phyloP scores from a whole-genome alignment of 352 stramenopile genomes.

The Phytophthora litchii region DNA sequence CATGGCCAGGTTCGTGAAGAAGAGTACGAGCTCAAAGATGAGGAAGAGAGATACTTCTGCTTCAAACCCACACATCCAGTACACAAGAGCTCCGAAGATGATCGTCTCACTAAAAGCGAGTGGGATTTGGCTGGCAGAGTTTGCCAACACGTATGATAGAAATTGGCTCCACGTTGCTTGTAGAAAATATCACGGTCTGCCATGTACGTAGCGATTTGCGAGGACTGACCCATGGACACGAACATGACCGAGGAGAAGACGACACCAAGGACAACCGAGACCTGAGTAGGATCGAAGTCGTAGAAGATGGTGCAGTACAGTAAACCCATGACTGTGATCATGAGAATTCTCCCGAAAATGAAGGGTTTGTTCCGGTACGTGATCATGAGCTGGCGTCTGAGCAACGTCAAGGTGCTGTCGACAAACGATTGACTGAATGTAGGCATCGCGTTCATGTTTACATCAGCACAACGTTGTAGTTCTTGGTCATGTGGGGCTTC shows the following conservation, averaged over 20 bases:
- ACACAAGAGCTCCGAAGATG: constrained; percentile 69
- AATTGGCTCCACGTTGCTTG: constrained; percentile 76
- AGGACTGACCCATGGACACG: constrained; percentile 56
- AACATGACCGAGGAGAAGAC: constrained; percentile 78
- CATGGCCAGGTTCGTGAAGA: constrained; percentile 36
- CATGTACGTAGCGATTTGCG: constrained; percentile 72
- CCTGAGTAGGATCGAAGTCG: constrained; percentile 29
- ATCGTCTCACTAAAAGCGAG: constrained; percentile 49
- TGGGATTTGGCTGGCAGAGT: constrained; percentile 25
- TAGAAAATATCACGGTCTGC: constrained; percentile 70
- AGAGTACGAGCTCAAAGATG: constrained; percentile 38
- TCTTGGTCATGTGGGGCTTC: constrained; percentile 11
- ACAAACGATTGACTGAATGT: constrained; percentile 36
- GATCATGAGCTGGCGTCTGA: constrained; percentile 57
- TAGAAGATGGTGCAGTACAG: constrained; percentile 39
- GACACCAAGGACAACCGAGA: constrained; percentile 51
- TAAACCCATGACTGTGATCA: constrained; percentile 33
- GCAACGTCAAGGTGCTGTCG: constrained; percentile 26
- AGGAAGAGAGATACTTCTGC: constrained; percentile 24
- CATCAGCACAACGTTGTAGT: constrained; percentile 17
- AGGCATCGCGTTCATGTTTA: constrained; percentile 29
- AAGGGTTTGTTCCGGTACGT: constrained; percentile 40
- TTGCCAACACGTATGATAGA: constrained; percentile 70
- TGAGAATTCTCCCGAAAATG: constrained; percentile 32
- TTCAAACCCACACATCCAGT: constrained; percentile 64